Percentiles rank a stretch among this genome's conserved stretches.
Conservation (phyloP, 2,329 filamentous ascomycete genomes). For the Sporothrix protearum region DNA sequence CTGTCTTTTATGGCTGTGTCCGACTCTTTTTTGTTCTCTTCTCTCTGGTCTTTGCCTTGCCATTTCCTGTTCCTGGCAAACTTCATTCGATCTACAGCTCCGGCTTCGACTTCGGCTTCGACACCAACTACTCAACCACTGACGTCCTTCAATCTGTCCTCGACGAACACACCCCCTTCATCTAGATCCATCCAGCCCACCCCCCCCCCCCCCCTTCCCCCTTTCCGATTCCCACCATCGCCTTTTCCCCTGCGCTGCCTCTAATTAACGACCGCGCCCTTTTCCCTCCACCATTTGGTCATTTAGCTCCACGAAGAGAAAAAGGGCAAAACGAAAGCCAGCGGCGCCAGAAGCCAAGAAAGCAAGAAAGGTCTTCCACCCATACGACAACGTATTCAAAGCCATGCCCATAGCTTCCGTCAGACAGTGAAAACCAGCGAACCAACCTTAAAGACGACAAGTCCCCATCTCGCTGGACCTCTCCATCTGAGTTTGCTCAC, state of each 20-base stretch:
- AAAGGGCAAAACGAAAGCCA: neutral
- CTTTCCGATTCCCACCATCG: neutral
- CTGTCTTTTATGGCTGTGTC: slow-evolving; percentile 1
- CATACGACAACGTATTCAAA: neutral
- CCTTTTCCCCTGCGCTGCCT: slow-evolving; percentile 21
- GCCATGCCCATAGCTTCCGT: neutral
- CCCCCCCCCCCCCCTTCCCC: too few relatives aligned
- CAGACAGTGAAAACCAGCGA: neutral
- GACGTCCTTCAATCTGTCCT: neutral
- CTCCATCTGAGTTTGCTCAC: neutral
- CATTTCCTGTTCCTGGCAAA: neutral
- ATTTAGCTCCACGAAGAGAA: slow-evolving; percentile 2
- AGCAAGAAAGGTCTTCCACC: neutral
- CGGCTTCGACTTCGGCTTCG: neutral
- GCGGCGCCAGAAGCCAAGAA: neutral
- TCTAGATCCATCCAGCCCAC: neutral
- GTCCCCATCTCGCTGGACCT: neutral
- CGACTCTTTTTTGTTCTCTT: neutral
- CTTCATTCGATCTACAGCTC: neutral
- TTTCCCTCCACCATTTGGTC: slow-evolving; percentile 2
- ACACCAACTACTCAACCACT: neutral
- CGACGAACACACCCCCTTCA: neutral
- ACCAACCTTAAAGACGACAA: slow-evolving; percentile 2
- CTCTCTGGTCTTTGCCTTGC: neutral
- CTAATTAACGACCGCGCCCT: slow-evolving; percentile 6